Evolutionary conservation across 148 eudicot species (phyloP), one percentile per base, ranked within the genome.

Genomic region (Fagopyrum homotropicum): DNA sequence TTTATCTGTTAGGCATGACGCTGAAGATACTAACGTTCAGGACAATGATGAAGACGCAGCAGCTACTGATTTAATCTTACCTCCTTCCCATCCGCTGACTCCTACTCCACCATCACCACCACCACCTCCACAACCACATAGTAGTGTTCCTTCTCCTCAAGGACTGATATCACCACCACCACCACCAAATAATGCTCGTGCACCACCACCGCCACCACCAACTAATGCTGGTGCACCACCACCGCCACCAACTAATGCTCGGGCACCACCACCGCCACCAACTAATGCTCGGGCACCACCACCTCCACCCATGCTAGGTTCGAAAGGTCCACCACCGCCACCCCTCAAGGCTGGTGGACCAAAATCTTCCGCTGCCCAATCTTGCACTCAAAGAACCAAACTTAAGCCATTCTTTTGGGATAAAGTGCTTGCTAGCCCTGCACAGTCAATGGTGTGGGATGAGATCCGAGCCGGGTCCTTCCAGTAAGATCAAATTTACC

Each of bases 331-430:
- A 57, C 83, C 79, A 70, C 51, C 73, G 9, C 59, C 72, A 48
- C 78, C 30, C 4, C 35, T 46, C 4, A 48, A 49, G 5, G 60
- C 43, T 15, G 78, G 80, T 78, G 77, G 69, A 61, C 63, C 30
- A 22, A 26, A 19, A 57, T 19, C 63, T 16, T 55, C 56, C 29
- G 0, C 22, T 16, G 6, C 60, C 22, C 29, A 22, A 17, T 19
- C 8, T 17, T 17, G 22, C 7, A 17, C 30, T 22, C 11, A 57
- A n/a, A 86, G 80, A 79, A 79, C 88, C 43, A 88, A 84, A 83
- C 75, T 88, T 45, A 88, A 88, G 73, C 92, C 92, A 14, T 88
- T 88, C 81, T 88, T 88, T 73, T 88, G 92, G 92, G 92, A 88
- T 76, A 88, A 88, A 77, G 89, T 88, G 8, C 76, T 82, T 50